Evolutionary conservation across 2,329 filamentous ascomycete genomes (phyloP), one percentile per base, ranked within the genome.

Genomic region (Sphaerulina musiva): DNA sequence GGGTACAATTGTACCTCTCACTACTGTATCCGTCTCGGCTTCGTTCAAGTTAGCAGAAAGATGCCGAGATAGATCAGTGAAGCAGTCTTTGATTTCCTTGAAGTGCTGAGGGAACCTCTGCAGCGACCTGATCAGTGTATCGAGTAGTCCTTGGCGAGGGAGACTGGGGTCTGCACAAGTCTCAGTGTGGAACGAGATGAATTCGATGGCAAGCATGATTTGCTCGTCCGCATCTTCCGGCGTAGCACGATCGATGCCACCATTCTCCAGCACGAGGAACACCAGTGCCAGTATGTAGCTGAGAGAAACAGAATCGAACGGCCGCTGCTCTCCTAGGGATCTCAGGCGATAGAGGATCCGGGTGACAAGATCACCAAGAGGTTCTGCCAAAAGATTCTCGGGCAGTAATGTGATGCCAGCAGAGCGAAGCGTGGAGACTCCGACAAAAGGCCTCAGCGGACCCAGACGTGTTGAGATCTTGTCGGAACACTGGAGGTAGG

Each of bases 91-190:
- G 72, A 96, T 83, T 54, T 91, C 77, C 72, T 95, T 95, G 76
- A 96, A 96, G 71, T 98, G 93, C 66, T 95, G 90, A 43, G 84
- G 86, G 69, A 95, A 95, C 56, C 75, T 80, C 68, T 95, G 88
- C 87, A 98, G 95, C 1, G 90, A 86, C 43, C 77, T 77, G 53
- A 95, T 84, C 38, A 98, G 76, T 3, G 80, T 78, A 2, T 80
- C 76, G 3, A 97, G 71, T 38, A 95, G 77, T 55, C 90, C 82
- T 48, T 81, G 78, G 7, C 93, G 84, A 31, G 92, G 90, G 26
- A 96, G 79, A 32, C 84, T 80, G 48, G 81, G 77, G 63, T 95
- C 87, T 31, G 82, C 78, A 68, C 85, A 95, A 29, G 85, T 80
- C 65, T 86, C 83, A 1, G 91, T 91, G 69, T 98, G 93, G 72